Conservation (phyloP, 2,329 filamentous ascomycete species). For the Xylariales sp. region DNA sequence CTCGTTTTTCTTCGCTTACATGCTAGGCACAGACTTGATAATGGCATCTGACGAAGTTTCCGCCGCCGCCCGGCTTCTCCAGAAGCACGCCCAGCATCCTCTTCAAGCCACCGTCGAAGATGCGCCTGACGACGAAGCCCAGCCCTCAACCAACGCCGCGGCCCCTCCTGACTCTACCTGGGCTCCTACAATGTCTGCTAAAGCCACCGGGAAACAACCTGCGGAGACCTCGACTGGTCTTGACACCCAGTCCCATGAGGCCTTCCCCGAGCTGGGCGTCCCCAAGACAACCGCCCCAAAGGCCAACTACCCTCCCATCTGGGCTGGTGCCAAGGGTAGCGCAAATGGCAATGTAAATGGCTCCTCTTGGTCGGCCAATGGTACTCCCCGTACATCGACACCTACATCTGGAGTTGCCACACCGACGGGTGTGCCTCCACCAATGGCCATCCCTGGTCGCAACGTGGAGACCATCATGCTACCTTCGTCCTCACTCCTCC, state of each 20-base stretch:
- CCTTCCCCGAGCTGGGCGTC: constrained; percentile 90
- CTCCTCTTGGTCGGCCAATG: constrained; percentile 61
- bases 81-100: constrained; percentile 67
- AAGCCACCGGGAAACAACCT: constrained; percentile 77
- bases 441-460: constrained; percentile 83
- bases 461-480: constrained; percentile 81
- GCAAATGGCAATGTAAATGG: constrained; percentile 66
- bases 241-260: constrained; percentile 88
- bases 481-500: constrained; percentile 79
- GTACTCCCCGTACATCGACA: constrained; percentile 70
- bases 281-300: constrained; percentile 70
- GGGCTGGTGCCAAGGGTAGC: constrained; percentile 77
- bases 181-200: constrained; percentile 66
- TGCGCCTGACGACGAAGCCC: constrained; percentile 80
- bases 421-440: constrained; percentile 59
- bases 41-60: constrained; percentile 65
- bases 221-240: constrained; percentile 64
- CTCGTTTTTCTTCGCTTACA: constrained; percentile 13
- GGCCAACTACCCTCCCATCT: constrained; percentile 75
- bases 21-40: constrained; percentile 38
- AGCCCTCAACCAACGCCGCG: constrained; percentile 64
- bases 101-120: constrained; percentile 81
- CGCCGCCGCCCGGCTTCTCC: constrained; percentile 71
- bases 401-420: constrained; percentile 70
- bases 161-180: constrained; percentile 58